Base-by-base conservation (phyloP, 495 filamentous ascomycete genomes). In the Bryoglossum gracile region DNA sequence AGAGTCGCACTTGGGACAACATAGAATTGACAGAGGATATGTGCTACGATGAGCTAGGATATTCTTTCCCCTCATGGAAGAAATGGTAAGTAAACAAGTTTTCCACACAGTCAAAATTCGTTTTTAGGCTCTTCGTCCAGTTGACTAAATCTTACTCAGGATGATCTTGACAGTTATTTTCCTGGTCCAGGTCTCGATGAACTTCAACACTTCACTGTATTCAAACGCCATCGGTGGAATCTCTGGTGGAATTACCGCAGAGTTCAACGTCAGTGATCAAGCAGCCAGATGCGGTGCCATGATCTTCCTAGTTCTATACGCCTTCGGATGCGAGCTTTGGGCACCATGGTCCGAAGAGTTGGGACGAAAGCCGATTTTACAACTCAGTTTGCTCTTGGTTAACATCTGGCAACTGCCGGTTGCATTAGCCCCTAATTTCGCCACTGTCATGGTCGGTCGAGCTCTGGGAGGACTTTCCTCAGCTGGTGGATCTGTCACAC, bases 291-390 rank as follows among this genome's bases (percentile, higher is more conserved):
- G 75, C 14, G 84, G 84, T 22, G 80, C 83, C 24, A 77, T 78
- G 53, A 73, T 86, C 41, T 90, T 87, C 67, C 69, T 90, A 26
- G 68, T 89, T 34, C 62, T 75, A 3, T 89, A 89, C 57, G 84
- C 83, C 19, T 87, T 90, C 58, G 85, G 86, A 5, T 89, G 83
- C 60, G 86, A 89, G 62, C 69, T 90, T 0, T 90, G 84, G 84
- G 86, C 86, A 0, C 86, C 86, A 0, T 90, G 84, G 84, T 80
- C 74, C 17, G 86, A 90, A 54, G 86, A 90, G 55, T 71, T 83
- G 38, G 86, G 86, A n/a, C 77, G 86, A 38, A 83, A 80, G 70
- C 78, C 77, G 2, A 73, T 88, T 59, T 68, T 88, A 53, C 86
- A 88, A 68, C 67, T 80, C 40, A 82, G 75, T 43, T 63, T 89